Conservation (phyloP, 225 moss, liverwort and hornwort genomes). For the Polytrichum commune region DNA sequence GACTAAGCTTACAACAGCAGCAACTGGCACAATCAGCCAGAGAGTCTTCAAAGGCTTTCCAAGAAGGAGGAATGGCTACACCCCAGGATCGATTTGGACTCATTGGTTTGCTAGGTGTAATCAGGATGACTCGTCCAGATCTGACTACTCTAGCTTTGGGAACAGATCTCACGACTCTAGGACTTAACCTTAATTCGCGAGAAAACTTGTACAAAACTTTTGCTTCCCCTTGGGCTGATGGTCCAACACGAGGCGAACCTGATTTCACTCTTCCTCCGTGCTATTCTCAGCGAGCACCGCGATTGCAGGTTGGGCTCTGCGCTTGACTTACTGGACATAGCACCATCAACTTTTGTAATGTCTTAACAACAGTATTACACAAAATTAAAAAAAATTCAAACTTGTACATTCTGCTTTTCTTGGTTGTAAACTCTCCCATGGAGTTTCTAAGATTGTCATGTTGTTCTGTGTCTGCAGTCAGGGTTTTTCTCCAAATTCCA, state of each 20-base stretch:
- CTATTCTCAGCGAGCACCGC: slow-evolving; percentile 89
- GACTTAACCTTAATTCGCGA: slow-evolving; percentile 95
- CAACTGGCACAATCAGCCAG: slow-evolving; percentile 71
- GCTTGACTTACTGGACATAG: no score
- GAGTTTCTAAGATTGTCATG: background rate
- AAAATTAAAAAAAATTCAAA: no score
- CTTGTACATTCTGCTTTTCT: no score
- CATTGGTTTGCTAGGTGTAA: slow-evolving; percentile 93
- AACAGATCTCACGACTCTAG: slow-evolving; percentile 93
- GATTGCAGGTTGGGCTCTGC: slow-evolving; percentile 66
- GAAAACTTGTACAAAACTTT: slow-evolving; percentile 99
- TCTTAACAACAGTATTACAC: no score
- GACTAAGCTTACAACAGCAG: slow-evolving; percentile 62
- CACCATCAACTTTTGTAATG: no score
- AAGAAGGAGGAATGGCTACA: slow-evolving; percentile 47
- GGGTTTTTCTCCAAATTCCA: slow-evolving; percentile 90
- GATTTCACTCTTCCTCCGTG: slow-evolving; percentile 88
- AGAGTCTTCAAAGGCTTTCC: slow-evolving; percentile 60
- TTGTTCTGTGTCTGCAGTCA: slow-evolving; percentile 45
- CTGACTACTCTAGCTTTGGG: slow-evolving; percentile 96
- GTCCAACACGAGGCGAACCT: slow-evolving; percentile 90
- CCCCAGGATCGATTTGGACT: slow-evolving; percentile 89
- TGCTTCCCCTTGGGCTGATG: slow-evolving; percentile 99
- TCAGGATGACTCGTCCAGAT: slow-evolving; percentile 95
- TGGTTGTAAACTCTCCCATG: no score